Conservation (phyloP, 75 land plant species). For the Sequoiadendron giganteum region DNA sequence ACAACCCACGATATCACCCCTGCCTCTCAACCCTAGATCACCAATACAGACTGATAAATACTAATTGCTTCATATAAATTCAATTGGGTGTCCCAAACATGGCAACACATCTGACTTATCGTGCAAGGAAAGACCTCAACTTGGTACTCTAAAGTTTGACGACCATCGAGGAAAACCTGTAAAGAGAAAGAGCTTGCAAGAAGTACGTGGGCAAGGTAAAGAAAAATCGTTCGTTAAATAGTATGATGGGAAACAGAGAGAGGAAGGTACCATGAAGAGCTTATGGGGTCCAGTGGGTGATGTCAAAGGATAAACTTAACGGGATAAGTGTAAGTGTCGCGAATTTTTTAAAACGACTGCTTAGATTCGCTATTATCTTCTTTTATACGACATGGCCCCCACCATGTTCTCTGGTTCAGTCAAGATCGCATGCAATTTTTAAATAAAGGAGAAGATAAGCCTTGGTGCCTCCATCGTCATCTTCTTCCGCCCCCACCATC, state of each 20-base stretch:
- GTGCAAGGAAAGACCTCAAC: neutral
- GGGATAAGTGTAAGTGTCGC: neutral
- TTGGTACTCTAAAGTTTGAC: neutral
- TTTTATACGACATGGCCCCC: neutral
- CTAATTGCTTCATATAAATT: neutral
- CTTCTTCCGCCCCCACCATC: no score
- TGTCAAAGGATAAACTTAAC: neutral
- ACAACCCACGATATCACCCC: neutral
- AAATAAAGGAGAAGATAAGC: no score
- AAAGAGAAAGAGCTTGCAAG: neutral
- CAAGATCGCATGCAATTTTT: no score
- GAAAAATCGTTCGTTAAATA: neutral
- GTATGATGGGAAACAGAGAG: neutral
- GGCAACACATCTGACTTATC: neutral
- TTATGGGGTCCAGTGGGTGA: neutral
- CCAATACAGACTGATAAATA: neutral
- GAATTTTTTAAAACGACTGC: neutral
- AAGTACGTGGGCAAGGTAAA: neutral
- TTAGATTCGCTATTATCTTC: conserved; percentile 12
- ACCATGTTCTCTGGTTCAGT: no score
- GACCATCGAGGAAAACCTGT: neutral
- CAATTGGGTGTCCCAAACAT: neutral
- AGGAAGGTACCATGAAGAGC: neutral
- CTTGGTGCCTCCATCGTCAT: no score
- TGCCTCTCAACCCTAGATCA: neutral